A percentile compares a stretch with the other conserved stretches of the same genome.
Conservation (phyloP, 2,329 filamentous ascomycete genomes). For the Ophiocordyceps camponoti-saundersi region DNA sequence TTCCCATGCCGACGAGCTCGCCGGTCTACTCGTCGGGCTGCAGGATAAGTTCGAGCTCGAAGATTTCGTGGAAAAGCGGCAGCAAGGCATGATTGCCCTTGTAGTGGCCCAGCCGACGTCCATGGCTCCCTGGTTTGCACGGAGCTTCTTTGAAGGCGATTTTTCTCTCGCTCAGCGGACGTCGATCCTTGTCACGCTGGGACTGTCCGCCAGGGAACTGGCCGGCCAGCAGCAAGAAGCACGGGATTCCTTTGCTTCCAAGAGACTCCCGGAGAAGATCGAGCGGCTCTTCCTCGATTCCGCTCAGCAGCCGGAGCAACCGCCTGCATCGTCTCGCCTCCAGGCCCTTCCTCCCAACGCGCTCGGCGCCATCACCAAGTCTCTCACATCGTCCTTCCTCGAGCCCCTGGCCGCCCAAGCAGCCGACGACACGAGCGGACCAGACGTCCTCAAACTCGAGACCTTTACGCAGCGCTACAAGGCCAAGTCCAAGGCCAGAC, state of each 20-base stretch:
- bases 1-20: constrained; percentile 70
- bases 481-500: constrained; percentile 15
- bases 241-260: constrained; percentile 56
- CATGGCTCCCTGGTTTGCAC: constrained; percentile 73
- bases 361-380: constrained; percentile 50
- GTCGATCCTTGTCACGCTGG: constrained; percentile 65
- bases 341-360: constrained; percentile 38
- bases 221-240: constrained; percentile 53
- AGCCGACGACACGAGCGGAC: constrained; percentile 63
- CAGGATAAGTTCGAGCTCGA: constrained; percentile 76
- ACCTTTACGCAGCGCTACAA: constrained; percentile 56
- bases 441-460: constrained; percentile 71
- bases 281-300: constrained; percentile 49
- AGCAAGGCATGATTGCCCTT: constrained; percentile 70
- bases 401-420: constrained; percentile 67
- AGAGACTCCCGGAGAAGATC: constrained; percentile 55
- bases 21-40: constrained; percentile 57
- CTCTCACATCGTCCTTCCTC: constrained; percentile 56
- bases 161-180: constrained; percentile 76
- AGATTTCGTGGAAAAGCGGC: constrained; percentile 54
- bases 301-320: constrained; percentile 7
- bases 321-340: constrained; percentile 17
- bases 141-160: constrained; percentile 80
- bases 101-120: constrained; percentile 57
- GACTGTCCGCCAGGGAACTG: constrained; percentile 67